Conservation (phyloP, 2,329 filamentous ascomycete species). For the Penicillium sp. region DNA sequence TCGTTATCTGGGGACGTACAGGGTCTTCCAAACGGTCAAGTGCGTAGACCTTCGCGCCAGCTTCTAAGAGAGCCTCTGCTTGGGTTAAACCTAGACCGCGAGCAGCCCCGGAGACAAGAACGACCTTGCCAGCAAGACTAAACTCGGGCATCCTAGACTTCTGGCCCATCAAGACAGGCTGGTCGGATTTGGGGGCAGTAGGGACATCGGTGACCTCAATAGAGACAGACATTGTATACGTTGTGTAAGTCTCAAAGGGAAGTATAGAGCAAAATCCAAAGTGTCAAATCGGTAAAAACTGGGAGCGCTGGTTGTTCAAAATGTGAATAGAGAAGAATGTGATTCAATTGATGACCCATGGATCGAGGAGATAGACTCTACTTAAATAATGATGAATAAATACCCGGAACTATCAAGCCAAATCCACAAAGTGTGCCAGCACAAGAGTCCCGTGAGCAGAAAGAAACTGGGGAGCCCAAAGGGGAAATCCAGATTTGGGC, state of each 20-base stretch:
- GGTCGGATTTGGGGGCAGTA: slow-evolving; percentile 27
- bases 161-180: slow-evolving; percentile 34
- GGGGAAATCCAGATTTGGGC: slow-evolving; percentile 7
- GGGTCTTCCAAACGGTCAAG: slow-evolving; percentile 46
- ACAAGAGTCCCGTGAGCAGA: slow-evolving; percentile 8
- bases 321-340: not conserved
- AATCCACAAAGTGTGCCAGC: not conserved
- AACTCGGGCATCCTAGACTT: slow-evolving; percentile 67
- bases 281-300: not conserved
- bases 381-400: slow-evolving; percentile 4
- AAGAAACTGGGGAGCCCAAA: slow-evolving; percentile 4
- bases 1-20: slow-evolving; percentile 24
- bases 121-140: slow-evolving; percentile 68
- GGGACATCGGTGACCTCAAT: slow-evolving; percentile 32
- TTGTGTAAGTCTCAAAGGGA: not conserved
- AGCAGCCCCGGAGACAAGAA: slow-evolving; percentile 71
- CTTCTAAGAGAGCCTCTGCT: slow-evolving; percentile 72
- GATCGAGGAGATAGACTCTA: not conserved
- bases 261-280: not conserved
- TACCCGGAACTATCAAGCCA: not conserved
- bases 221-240: slow-evolving; percentile 34
- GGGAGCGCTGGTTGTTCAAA: not conserved
- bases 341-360: not conserved
- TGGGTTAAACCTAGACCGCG: slow-evolving; percentile 73
- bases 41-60: slow-evolving; percentile 63